Conservation (phyloP, 176 grass and related monocot genomes). For the Bromus sterilis region DNA sequence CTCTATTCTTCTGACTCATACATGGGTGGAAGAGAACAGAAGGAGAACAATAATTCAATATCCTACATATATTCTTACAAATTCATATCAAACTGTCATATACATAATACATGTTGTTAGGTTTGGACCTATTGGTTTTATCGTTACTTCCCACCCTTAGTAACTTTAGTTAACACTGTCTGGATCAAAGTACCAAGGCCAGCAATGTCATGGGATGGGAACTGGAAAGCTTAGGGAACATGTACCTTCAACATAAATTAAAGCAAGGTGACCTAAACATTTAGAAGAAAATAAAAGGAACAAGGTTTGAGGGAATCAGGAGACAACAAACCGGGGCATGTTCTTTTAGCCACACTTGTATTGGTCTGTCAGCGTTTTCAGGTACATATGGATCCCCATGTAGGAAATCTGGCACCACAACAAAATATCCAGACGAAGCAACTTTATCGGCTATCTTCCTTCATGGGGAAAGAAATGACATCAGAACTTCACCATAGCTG, state of each 20-base stretch:
- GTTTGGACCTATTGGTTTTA: neutral
- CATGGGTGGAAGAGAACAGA: neutral
- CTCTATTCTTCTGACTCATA: neutral
- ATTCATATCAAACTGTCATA: neutral
- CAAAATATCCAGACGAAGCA: constrained; percentile 53
- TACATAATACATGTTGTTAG: neutral
- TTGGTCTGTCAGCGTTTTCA: constrained; percentile 36
- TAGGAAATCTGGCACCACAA: constrained; percentile 71
- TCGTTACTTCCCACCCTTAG: neutral
- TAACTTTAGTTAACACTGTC: neutral
- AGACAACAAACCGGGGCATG: constrained; percentile 40
- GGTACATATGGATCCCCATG: constrained; percentile 46
- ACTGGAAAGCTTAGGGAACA: neutral
- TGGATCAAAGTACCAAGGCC: neutral
- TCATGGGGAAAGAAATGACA: neutral
- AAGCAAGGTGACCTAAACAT: neutral
- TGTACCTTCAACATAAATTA: neutral
- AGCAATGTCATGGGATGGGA: neutral
- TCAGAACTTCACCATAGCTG: neutral
- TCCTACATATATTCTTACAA: neutral
- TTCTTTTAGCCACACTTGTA: constrained; percentile 43
- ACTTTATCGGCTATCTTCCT: constrained; percentile 81
- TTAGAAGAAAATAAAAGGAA: neutral
- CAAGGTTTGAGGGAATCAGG: neutral
- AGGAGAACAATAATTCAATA: neutral